Base-by-base conservation (phyloP, 2,329 filamentous ascomycete genomes). In the Trichophyton benhamiae region DNA sequence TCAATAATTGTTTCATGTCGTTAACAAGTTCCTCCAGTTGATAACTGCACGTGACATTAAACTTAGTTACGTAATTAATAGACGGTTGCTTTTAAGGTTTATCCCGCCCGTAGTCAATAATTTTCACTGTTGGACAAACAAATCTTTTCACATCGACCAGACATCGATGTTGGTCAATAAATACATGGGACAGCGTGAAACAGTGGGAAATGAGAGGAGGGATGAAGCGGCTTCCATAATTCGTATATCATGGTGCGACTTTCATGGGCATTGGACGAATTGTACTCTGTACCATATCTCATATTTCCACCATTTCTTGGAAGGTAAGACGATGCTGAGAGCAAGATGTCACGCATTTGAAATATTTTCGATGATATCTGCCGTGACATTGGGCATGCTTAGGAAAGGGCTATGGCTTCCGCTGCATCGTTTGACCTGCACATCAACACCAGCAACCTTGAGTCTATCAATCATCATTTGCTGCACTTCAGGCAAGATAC, bases 401-500 rank as follows among this genome's bases (percentile, higher is more conserved):
- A 61, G 41, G 17, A 61, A 61, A 3, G 60, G 60, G 38, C 60
- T 57, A 30, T 61, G 60, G 25, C 60, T 58, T 17, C 60, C 60
- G 20, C n/a, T 6, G n/a, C 41, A 49, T 17, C 27, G 41, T 42
- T 59, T 25, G 30, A 59, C 46, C 25, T 30, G 25, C 27, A 57
- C 17, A n/a, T 52, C 22, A 20, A 63, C 55, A 20, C 60, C 60
- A 20, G 44, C 62, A 15, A 59, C 30, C 15, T 46, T 49, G 25
- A 59, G 33, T 22, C 49, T 46, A 22, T 59, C 52, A 13, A 58
- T 49, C 49, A 61, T 41, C 49, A 60, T 49, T 33, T 59, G 48
- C 46, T 63, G 61, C 36, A 55, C 57, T 22, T 30, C n/a, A 0
- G 48, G 38, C n/a, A 57, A n/a, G n/a, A 63, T 46, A 13, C 61